Conservation (phyloP, 495 filamentous ascomycete species). For the Penicillium daleae region DNA sequence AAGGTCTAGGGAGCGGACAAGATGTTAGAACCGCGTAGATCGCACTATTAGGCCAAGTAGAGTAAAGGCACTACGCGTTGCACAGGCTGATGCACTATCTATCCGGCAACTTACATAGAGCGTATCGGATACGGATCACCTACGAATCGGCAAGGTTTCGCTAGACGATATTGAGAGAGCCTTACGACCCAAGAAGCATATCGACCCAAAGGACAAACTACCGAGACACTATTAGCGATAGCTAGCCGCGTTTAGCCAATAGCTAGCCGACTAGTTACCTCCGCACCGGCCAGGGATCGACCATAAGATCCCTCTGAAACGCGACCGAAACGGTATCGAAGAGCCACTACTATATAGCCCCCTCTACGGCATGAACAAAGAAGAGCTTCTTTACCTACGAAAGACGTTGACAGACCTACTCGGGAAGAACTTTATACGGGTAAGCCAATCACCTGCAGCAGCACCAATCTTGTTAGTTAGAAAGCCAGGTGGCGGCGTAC, state of each 20-base stretch:
- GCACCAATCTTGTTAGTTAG: neutral
- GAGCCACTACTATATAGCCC: neutral
- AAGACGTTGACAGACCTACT: neutral
- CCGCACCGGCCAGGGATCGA: neutral
- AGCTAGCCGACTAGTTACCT: neutral
- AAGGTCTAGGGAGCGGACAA: too few species aligned
- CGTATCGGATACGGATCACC: neutral
- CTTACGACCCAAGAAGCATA: neutral
- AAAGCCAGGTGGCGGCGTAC: neutral
- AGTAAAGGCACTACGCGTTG: too few species aligned
- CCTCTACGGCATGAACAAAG: neutral
- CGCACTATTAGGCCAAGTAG: too few species aligned
- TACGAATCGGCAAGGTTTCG: neutral
- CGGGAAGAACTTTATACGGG: neutral
- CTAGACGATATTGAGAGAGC: neutral
- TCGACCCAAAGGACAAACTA: constrained; percentile 1
- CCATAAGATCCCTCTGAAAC: constrained; percentile 7
- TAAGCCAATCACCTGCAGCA: neutral
- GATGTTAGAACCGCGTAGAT: too few species aligned
- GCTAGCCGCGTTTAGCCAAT: neutral
- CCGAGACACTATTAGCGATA: constrained; percentile 2
- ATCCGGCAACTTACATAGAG: neutral
- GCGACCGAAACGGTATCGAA: neutral
- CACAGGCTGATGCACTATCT: too few species aligned
- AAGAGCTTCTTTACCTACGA: neutral